phyloP scores from a whole-genome alignment of 2,329 filamentous ascomycete genomes.

The Coniochaeta hoffmannii region DNA sequence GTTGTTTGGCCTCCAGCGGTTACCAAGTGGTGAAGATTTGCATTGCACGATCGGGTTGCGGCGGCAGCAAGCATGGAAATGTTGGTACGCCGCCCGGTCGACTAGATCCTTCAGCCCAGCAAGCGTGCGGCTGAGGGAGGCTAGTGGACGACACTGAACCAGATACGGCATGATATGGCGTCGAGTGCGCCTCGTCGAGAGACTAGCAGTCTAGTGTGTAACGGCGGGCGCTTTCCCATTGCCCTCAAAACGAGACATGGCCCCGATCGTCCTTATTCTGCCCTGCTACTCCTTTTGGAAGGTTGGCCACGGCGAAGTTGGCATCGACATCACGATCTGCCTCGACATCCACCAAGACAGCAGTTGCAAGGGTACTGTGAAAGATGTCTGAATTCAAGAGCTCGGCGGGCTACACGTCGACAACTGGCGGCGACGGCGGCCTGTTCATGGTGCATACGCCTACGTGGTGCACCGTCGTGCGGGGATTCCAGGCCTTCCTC shows the following conservation, averaged over 20 bases:
- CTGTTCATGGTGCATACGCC: conserved; percentile 17
- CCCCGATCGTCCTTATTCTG: not conserved
- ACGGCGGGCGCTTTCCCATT: not conserved
- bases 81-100: not conserved
- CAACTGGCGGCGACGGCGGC: not conserved
- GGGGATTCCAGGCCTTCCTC: conserved; percentile 21
- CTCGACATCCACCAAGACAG: not conserved
- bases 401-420: conserved; percentile 1
- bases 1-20: too few relatives aligned
- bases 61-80: not conserved
- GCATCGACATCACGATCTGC: not conserved
- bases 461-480: conserved; percentile 16
- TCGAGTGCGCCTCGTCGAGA: not conserved
- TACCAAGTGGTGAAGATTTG: not conserved
- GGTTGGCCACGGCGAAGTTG: not conserved
- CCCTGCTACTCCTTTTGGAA: not conserved
- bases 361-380: not conserved
- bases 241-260: not conserved
- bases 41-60: not conserved
- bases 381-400: conserved; percentile 2
- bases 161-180: not conserved
- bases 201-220: not conserved
- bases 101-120: not conserved
- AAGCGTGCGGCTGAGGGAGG: not conserved
- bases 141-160: not conserved